A percentile compares a stretch with the other conserved stretches of the same genome.
Conservation (phyloP, 2,329 filamentous ascomycete species). For the Mycosphaerella sp. region DNA sequence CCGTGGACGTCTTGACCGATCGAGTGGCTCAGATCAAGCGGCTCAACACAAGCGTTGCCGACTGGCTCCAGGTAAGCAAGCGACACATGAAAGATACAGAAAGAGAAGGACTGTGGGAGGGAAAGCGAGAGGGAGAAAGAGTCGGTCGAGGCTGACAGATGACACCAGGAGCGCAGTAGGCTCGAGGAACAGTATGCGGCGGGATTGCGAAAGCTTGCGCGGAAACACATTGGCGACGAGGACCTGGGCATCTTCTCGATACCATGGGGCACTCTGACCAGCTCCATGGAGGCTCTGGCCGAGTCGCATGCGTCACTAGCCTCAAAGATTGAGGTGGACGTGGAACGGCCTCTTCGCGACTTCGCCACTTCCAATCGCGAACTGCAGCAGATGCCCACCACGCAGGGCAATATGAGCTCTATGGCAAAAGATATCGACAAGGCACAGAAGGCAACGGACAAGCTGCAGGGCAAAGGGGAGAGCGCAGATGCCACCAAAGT, state of each 20-base stretch:
- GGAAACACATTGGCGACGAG: constrained; percentile 51
- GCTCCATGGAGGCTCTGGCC: constrained; percentile 72
- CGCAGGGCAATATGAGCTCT: constrained; percentile 70
- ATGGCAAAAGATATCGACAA: constrained; percentile 82
- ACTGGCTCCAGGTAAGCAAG: constrained; percentile 83
- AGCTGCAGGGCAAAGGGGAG: constrained; percentile 69
- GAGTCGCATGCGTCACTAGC: constrained; percentile 76
- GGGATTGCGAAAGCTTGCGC: constrained; percentile 72
- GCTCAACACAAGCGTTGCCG: constrained; percentile 84
- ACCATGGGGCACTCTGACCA: constrained; percentile 83
- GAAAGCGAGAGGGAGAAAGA: no score
- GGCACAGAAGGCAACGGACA: constrained; percentile 79
- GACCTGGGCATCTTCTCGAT: constrained; percentile 86
- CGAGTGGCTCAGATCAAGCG: constrained; percentile 80
- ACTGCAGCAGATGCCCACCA: constrained; percentile 71
- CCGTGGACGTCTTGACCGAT: constrained; percentile 74
- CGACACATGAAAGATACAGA: neutral
- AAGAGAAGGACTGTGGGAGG: neutral
- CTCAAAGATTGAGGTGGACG: constrained; percentile 76
- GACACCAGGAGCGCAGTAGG: constrained; percentile 73
- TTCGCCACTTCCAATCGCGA: constrained; percentile 68
- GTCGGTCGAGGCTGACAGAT: constrained; percentile 9
- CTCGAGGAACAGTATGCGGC: constrained; percentile 86
- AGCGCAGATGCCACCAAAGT: constrained; percentile 73
- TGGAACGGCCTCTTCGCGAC: constrained; percentile 73